Percentiles rank a stretch among this genome's conserved stretches.
These are phyloP conservation scores for Noccaea bulbosa DNA, from an alignment of 345 rosid genomes.

Conservation along the genomic window DNA sequence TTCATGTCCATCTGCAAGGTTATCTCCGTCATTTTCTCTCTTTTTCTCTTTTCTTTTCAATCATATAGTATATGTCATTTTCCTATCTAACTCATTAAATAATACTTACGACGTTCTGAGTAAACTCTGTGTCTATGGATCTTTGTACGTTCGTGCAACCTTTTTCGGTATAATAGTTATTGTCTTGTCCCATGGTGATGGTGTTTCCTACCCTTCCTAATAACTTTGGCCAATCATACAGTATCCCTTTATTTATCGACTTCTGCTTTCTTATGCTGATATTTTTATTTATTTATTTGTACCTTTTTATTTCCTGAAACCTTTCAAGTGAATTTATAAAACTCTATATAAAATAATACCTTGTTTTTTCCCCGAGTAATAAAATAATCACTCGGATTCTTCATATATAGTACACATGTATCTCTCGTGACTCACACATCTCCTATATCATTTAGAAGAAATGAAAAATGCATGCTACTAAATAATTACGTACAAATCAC, in stretches of 20 bases:
- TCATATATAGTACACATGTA: conserved; percentile 28
- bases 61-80: not conserved
- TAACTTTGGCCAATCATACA: conserved; percentile 24
- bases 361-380: too few species aligned
- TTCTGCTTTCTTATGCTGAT: not conserved
- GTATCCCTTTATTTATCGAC: not conserved
- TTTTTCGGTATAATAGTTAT: conserved; percentile 37
- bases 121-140: conserved; percentile 26
- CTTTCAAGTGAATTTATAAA: not conserved
- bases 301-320: not conserved
- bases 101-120: conserved; percentile 30
- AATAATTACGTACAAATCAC: conserved; percentile 16
- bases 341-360: not conserved
- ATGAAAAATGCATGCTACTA: conserved; percentile 34
- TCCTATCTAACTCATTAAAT: conserved; percentile 36
- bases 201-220: conserved; percentile 26
- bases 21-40: conserved; percentile 5
- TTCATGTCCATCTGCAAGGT: conserved; percentile 98
- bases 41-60: not conserved
- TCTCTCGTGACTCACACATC: conserved; percentile 27
- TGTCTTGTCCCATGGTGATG: conserved; percentile 18
- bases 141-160: conserved; percentile 26
- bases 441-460: conserved; percentile 6
- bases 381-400: conserved; percentile 26
- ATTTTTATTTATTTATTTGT: not conserved